phyloP scores from a whole-genome alignment of 23 red algal genomes.

The Gracilaria caudata region DNA sequence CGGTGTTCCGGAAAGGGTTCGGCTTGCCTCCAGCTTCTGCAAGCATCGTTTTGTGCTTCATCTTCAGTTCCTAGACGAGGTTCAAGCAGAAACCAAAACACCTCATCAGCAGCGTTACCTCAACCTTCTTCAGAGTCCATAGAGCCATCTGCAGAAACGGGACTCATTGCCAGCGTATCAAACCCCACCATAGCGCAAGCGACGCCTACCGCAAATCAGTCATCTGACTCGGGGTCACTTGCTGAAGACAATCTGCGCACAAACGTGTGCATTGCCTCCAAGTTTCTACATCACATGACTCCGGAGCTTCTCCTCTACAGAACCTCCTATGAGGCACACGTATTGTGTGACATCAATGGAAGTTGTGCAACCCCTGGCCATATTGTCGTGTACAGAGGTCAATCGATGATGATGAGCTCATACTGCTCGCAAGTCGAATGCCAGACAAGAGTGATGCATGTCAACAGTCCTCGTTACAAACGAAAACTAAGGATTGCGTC shows the following conservation, averaged over 20 bases:
- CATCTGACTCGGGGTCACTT: not conserved
- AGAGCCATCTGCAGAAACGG: not conserved
- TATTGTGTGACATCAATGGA: slow-evolving; percentile 34
- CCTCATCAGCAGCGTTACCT: not conserved
- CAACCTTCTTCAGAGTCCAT: not conserved
- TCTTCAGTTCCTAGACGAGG: not conserved
- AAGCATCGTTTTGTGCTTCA: not conserved
- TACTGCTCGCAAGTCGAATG: slow-evolving; percentile 39
- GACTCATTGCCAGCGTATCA: not conserved
- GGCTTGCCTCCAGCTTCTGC: not conserved
- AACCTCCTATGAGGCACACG: not conserved
- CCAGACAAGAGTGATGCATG: slow-evolving; percentile 24
- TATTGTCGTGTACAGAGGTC: slow-evolving; percentile 32
- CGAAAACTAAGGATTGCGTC: slow-evolving; percentile 13
- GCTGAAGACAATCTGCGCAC: not conserved
- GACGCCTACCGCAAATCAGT: not conserved
- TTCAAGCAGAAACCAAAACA: not conserved
- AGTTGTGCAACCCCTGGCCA: slow-evolving; percentile 55
- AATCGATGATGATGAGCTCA: slow-evolving; percentile 52
- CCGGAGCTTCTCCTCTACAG: slow-evolving; percentile 5
- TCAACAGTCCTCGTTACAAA: slow-evolving; percentile 39
- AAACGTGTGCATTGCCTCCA: slow-evolving; percentile 19
- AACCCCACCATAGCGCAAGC: not conserved
- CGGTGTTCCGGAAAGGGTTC: not conserved
- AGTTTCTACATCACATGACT: slow-evolving; percentile 8